Evolutionary conservation across 1,139 yeast genomes (phyloP).

Genomic region (Taiozyma sp.): DNA sequence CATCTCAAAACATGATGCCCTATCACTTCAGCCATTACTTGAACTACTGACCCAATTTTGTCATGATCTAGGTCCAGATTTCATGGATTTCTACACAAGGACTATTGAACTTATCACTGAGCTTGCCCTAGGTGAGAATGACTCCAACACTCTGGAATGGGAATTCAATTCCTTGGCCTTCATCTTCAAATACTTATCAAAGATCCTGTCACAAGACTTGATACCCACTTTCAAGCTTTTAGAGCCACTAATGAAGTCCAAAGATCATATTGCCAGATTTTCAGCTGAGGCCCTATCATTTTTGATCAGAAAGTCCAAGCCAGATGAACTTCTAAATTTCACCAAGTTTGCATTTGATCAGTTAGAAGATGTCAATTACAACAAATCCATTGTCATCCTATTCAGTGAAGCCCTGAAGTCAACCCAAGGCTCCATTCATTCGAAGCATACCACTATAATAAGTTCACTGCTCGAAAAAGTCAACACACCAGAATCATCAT

Average conservation of each 20-base stretch:
- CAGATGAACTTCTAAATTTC: conserved; percentile 41
- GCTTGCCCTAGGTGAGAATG: conserved; percentile 46
- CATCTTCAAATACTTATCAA: conserved; percentile 79
- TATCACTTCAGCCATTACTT: conserved; percentile 74
- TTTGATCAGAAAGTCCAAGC: conserved; percentile 62
- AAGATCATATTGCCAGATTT: conserved; percentile 67
- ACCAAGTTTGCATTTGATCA: conserved; percentile 48
- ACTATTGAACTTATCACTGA: conserved; percentile 48
- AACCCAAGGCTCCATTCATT: conserved; percentile 68
- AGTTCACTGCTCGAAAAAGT: conserved; percentile 37
- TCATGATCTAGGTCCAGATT: conserved; percentile 92
- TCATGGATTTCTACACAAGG: conserved; percentile 54
- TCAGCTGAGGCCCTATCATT: conserved; percentile 91
- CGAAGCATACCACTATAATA: conserved; percentile 52
- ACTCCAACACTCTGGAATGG: conserved; percentile 71
- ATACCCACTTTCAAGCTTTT: conserved; percentile 62
- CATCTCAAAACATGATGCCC: conserved; percentile 51
- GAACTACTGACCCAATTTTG: conserved; percentile 82
- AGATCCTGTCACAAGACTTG: conserved; percentile 54
- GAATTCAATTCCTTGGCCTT: conserved; percentile 82
- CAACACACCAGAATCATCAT: conserved; percentile 28
- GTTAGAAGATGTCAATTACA: conserved; percentile 37
- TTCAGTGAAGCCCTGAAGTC: conserved; percentile 74
- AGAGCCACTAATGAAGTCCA: conserved; percentile 59
- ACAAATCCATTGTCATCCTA: conserved; percentile 53